Conservation (phyloP, 495 filamentous ascomycete species). For the Entonaema liquescens region DNA sequence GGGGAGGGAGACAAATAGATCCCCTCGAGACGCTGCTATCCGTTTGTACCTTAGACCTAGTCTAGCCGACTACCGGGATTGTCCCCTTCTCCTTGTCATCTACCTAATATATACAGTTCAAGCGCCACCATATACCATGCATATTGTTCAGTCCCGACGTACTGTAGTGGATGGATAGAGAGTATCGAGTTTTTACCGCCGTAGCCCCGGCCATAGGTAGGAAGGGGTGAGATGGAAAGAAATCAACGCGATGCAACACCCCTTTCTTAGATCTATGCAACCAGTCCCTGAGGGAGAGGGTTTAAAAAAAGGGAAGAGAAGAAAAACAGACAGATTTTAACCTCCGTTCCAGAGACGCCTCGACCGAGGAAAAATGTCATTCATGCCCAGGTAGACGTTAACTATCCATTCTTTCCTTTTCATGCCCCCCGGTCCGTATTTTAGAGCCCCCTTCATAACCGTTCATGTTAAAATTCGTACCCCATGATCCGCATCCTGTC, state of each 20-base stretch:
- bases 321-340: conserved; percentile 13
- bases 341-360: conserved; percentile 20
- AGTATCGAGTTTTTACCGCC: not conserved
- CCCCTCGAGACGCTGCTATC: not conserved
- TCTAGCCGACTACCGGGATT: not conserved
- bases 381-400: conserved; percentile 1
- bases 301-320: not conserved
- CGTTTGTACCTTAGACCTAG: not conserved
- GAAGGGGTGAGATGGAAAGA: not conserved
- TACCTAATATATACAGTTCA: conserved; percentile 1
- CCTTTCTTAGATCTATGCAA: conserved; percentile 25
- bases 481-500: conserved; percentile 14
- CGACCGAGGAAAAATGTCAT: conserved; percentile 8
- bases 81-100: not conserved
- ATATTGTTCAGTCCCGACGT: not conserved
- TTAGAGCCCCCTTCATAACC: conserved; percentile 2
- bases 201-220: not conserved
- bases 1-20: not conserved
- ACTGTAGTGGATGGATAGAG: not conserved
- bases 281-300: not conserved
- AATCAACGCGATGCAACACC: conserved; percentile 27
- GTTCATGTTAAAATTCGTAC: conserved; percentile 7
- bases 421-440: conserved; percentile 5
- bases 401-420: conserved; percentile 11
- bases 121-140: not conserved